Percentiles rank a stretch among this genome's conserved stretches.
Conservation (phyloP, 257 asterid species). For the Scutellaria baicalensis region DNA sequence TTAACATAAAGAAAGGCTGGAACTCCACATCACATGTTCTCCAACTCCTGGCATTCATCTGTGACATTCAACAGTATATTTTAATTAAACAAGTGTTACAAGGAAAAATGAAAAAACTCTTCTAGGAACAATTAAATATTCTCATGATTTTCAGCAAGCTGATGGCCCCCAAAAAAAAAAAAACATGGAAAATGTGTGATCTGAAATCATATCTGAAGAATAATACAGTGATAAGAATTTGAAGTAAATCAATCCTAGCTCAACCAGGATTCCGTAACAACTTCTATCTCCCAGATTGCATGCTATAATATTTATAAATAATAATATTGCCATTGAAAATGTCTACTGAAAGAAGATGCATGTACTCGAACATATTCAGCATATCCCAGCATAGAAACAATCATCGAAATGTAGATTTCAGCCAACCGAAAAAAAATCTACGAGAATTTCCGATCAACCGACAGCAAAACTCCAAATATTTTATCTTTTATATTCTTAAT, state of each 20-base stretch:
- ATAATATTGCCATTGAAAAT: background rate
- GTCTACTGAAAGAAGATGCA: background rate
- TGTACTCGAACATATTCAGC: background rate
- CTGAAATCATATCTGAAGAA: background rate
- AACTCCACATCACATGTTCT: constrained; percentile 54
- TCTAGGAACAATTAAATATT: background rate
- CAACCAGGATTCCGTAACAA: background rate
- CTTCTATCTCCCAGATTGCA: too few species aligned
- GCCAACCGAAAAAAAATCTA: too few species aligned
- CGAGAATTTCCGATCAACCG: background rate
- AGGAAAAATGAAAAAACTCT: background rate
- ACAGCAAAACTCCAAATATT: background rate
- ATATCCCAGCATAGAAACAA: background rate
- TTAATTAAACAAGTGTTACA: background rate
- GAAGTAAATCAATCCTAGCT: background rate
- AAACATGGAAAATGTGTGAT: background rate
- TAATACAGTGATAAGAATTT: background rate
- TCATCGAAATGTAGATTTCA: background rate
- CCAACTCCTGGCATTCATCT: constrained; percentile 69
- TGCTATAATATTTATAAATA: background rate
- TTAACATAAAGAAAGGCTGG: constrained; percentile 68
- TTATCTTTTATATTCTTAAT: background rate
- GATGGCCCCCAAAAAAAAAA: background rate
- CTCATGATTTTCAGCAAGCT: background rate
- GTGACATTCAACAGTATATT: constrained; percentile 18